Conservation (phyloP, 306 rosid genomes). For the Inga leiocalycina region DNA sequence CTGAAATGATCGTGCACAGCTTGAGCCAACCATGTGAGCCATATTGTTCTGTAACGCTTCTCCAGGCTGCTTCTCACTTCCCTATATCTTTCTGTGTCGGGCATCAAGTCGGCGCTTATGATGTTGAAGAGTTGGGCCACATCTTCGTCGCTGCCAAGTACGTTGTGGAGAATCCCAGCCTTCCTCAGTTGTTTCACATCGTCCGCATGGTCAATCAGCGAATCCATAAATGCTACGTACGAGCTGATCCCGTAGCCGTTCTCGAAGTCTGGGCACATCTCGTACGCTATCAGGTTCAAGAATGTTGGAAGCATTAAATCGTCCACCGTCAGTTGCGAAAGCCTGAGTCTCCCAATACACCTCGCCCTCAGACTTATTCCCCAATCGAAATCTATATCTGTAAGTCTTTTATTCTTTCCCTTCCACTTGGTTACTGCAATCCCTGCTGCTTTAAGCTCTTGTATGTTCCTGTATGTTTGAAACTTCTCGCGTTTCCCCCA, state of each 20-base stretch:
- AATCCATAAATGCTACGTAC: slow-evolving; percentile 35
- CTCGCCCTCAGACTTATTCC: not conserved
- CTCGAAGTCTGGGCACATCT: slow-evolving; percentile 44
- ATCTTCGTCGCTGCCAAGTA: slow-evolving; percentile 43
- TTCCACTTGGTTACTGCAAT: not conserved
- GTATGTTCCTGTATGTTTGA: slow-evolving; percentile 28
- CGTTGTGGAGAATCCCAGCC: slow-evolving; percentile 26
- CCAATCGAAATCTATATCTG: not conserved
- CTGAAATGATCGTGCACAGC: slow-evolving; percentile 26
- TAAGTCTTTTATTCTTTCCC: not conserved
- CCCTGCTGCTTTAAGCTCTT: slow-evolving; percentile 33
- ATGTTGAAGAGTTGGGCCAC: slow-evolving; percentile 37
- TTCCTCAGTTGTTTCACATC: slow-evolving; percentile 37
- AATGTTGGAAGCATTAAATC: slow-evolving; percentile 21
- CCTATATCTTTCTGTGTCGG: not conserved
- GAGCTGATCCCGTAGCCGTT: slow-evolving; percentile 38
- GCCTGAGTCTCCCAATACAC: not conserved
- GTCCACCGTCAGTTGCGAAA: slow-evolving; percentile 19
- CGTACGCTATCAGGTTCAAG: slow-evolving; percentile 44
- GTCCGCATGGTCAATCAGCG: slow-evolving; percentile 40
- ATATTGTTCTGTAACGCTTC: not conserved
- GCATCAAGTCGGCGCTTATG: slow-evolving; percentile 32
- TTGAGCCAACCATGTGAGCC: slow-evolving; percentile 36
- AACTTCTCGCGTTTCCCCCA: not conserved
- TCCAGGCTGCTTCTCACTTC: not conserved